Base-by-base conservation (phyloP, 768 basidiomycete genomes). In the Auriscalpium vulgare region DNA sequence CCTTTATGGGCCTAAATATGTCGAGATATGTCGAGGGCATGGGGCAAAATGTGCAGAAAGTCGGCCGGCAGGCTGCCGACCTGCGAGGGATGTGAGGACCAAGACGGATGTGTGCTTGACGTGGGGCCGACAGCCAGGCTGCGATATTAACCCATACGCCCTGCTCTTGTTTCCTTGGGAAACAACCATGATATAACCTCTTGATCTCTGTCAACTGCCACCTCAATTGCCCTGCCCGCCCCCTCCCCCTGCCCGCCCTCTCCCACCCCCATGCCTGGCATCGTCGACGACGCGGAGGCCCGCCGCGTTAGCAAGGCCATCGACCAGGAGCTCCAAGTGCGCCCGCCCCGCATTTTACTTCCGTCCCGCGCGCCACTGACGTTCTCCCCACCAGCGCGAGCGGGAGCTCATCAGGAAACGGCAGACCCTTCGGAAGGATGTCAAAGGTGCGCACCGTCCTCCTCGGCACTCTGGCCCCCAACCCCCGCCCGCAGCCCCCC, bases 241-340 rank as follows among this genome's bases (percentile, higher is more conserved):
- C 49, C 52, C 29, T 43, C 48, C 43, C 49, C 46, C n/a, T 5
- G 21, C 17, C 13, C 44, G 29, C 14, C 19, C 11, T 10, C n/a
- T 47, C 16, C 37, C 37, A 16, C 38, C n/a, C 50, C 46, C 16
- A 58, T 57, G 59, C 59, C 61, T 19, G 59, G 55, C 19, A 53
- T 60, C 47, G 56, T 58, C 13, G 57, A 79, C 34, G 74, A 78
- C 19, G 74, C 70, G 50, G 69, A 75, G n/a, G 78, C 80, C 8
- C 65, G 69, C 10, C 74, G 69, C 37, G 71, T 75, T 55, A 83
- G 77, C 66, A 74, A 74, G 58, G 66, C 69, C 64, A 83, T 83
- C 62, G 81, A 83, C 65, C 79, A 82, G 50, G 81, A 82, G 29
- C 67, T 83, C 64, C 79, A 70, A 70, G 82, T 81, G 44, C 21